phyloP scores from a whole-genome alignment of 495 filamentous ascomycete species.

The Cairneyella variabilis region DNA sequence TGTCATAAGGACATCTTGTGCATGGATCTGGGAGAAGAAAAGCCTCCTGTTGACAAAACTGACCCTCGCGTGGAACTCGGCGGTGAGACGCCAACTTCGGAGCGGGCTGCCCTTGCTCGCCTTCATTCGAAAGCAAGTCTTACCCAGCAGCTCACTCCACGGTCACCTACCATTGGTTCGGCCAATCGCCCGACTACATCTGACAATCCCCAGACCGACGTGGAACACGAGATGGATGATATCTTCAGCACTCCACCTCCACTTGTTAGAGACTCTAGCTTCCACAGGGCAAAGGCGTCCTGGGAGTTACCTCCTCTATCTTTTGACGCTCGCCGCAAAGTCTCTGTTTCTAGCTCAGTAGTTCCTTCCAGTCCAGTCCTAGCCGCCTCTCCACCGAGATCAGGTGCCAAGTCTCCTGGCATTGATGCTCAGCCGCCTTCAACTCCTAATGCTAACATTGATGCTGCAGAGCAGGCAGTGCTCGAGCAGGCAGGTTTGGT shows the following conservation, averaged over 20 bases:
- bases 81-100: constrained; percentile 11
- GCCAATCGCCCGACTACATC: constrained; percentile 25
- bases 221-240: constrained; percentile 23
- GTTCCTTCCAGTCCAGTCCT: constrained; percentile 22
- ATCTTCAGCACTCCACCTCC: constrained; percentile 27
- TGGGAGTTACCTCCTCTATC: constrained; percentile 46
- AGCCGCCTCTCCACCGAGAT: no score
- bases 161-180: constrained; percentile 22
- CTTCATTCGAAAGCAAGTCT: constrained; percentile 23
- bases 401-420: no score
- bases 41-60: neutral
- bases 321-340: constrained; percentile 33
- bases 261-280: constrained; percentile 30
- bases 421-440: no score
- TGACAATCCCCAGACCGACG: constrained; percentile 18
- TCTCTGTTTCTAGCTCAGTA: constrained; percentile 16
- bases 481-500: constrained; percentile 49
- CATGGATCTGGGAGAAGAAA: constrained; percentile 80
- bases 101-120: constrained; percentile 15
- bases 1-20: constrained; percentile 87
- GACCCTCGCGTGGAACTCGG: constrained; percentile 13
- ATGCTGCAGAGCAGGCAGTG: constrained; percentile 45
- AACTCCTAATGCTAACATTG: constrained; percentile 29
- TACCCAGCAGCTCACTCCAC: constrained; percentile 28
- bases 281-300: constrained; percentile 44